These are phyloP conservation scores for Nephelium lappaceum DNA, from an alignment of 345 rosid genomes.

Conservation along the genomic window DNA sequence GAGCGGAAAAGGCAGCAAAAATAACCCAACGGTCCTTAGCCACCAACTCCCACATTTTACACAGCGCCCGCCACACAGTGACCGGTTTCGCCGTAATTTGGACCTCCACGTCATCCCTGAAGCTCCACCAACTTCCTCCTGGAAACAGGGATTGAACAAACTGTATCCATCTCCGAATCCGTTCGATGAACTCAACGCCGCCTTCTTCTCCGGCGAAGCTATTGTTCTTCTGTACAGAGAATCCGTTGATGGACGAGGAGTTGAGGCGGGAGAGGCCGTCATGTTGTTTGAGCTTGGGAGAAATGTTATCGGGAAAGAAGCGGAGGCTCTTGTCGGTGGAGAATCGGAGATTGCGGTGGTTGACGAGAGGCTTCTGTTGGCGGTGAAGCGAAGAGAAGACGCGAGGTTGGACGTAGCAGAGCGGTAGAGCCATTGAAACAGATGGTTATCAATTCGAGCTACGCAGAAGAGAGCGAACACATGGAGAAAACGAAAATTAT, in stretches of 20 bases:
- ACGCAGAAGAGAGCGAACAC: neutral
- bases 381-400: slow-evolving; percentile 36
- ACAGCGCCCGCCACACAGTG: slow-evolving; percentile 78
- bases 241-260: slow-evolving; percentile 61
- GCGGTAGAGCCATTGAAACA: slow-evolving; percentile 50
- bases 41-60: slow-evolving; percentile 88
- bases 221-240: slow-evolving; percentile 36
- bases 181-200: slow-evolving; percentile 41
- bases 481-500: neutral
- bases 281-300: neutral
- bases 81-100: slow-evolving; percentile 74
- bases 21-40: slow-evolving; percentile 87
- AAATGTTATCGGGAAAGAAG: slow-evolving; percentile 22
- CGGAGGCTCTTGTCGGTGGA: slow-evolving; percentile 16
- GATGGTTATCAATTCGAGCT: neutral
- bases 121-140: slow-evolving; percentile 95
- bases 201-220: slow-evolving; percentile 38
- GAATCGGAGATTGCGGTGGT: slow-evolving; percentile 31
- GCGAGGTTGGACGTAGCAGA: slow-evolving; percentile 38
- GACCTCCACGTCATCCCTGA: slow-evolving; percentile 68
- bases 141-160: slow-evolving; percentile 66
- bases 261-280: slow-evolving; percentile 30
- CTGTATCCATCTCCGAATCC: slow-evolving; percentile 49
- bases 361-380: slow-evolving; percentile 21
- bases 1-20: slow-evolving; percentile 76